A percentile compares a stretch with the other conserved stretches of the same genome.
Conservation (phyloP, 768 basidiomycete species). For the Pleurotus giganteus region DNA sequence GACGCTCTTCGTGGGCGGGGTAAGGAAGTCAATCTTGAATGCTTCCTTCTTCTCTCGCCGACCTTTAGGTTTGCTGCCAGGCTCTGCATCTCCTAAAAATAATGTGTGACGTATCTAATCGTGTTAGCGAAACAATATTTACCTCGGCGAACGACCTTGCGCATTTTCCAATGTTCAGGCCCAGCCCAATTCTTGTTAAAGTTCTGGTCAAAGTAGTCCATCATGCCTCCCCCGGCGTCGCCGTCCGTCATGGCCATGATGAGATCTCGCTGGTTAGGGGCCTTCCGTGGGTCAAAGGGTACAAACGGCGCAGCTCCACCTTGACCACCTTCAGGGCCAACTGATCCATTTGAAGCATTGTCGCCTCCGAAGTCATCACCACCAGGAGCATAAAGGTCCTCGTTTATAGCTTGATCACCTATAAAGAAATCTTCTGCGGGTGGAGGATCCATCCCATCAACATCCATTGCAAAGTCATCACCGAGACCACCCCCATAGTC, state of each 20-base stretch:
- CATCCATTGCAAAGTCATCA: conserved; percentile 33
- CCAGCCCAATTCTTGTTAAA: conserved; percentile 97
- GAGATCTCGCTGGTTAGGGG: conserved; percentile 74
- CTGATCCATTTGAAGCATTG: conserved; percentile 44
- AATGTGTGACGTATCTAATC: conserved; percentile 3
- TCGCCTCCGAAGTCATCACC: conserved; percentile 23
- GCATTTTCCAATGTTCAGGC: conserved; percentile 96
- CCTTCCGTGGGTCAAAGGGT: conserved; percentile 84
- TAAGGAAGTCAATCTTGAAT: conserved; percentile 78
- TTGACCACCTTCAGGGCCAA: conserved; percentile 35
- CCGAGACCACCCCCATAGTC: conserved; percentile 40
- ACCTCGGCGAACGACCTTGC: conserved; percentile 80
- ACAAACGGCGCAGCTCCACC: conserved; percentile 45
- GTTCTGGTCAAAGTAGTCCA: conserved; percentile 89
- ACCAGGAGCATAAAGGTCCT: conserved; percentile 42
- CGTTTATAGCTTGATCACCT: conserved; percentile 32
- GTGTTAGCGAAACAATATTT: conserved; percentile 5
- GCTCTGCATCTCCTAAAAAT: conserved; percentile 31
- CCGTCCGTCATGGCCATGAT: conserved; percentile 82
- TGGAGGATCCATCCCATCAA: conserved; percentile 35
- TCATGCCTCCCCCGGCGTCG: conserved; percentile 51
- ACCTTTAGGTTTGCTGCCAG: conserved; percentile 49
- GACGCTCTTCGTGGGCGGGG: conserved; percentile 54
- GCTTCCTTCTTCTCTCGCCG: conserved; percentile 74
- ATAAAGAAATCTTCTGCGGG: conserved; percentile 46